Conservation (phyloP, 2,329 filamentous ascomycete species). For the Xylaria sp. region DNA sequence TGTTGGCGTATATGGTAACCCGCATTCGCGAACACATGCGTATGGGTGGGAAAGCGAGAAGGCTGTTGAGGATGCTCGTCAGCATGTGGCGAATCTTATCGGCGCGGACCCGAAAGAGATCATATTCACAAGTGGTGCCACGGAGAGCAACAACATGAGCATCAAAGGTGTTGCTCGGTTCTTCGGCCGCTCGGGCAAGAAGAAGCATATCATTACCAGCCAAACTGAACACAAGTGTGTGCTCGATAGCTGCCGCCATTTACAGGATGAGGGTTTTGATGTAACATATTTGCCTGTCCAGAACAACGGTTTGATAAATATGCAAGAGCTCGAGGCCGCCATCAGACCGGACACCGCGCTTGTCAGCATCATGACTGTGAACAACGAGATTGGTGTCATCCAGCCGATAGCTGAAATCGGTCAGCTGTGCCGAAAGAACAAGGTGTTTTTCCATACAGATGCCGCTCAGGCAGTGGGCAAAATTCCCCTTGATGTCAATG, state of each 20-base stretch:
- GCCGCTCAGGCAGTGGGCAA: constrained; percentile 98
- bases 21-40: constrained; percentile 95
- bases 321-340: constrained; percentile 86
- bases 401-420: constrained; percentile 95
- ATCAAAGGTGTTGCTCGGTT: constrained; percentile 98
- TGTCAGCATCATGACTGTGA: constrained; percentile 98
- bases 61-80: constrained; percentile 87
- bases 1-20: constrained; percentile 94
- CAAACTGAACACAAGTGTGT: constrained; percentile 99
- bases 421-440: constrained; percentile 87
- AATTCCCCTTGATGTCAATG: constrained; percentile 95
- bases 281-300: constrained; percentile 96
- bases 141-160: constrained; percentile 99
- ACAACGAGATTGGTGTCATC: constrained; percentile 99
- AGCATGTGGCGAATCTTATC: constrained; percentile 85
- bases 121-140: constrained; percentile 97
- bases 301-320: constrained; percentile 83
- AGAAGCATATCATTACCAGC: constrained; percentile 97
- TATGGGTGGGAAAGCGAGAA: constrained; percentile 99
- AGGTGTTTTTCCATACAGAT: constrained; percentile 98
- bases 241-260: constrained; percentile 93
- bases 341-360: constrained; percentile 91
- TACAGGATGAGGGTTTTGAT: constrained; percentile 96
- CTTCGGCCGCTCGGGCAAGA: constrained; percentile 92
- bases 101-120: constrained; percentile 98